Evolutionary conservation across 495 filamentous ascomycete species (phyloP).

Genomic region (Tuber aestivum): DNA sequence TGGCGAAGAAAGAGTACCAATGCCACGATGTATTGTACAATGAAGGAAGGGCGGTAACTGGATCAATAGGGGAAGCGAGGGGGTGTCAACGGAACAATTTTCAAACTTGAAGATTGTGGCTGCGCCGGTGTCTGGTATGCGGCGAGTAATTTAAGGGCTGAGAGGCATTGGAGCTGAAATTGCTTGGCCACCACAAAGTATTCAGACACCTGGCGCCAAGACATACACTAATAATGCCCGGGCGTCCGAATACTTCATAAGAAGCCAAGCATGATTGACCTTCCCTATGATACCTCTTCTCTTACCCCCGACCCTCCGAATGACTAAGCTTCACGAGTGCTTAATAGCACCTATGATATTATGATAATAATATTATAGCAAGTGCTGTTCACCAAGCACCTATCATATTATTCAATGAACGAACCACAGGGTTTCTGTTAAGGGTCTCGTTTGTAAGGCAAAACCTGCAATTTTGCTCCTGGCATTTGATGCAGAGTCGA

Average conservation of each 20-base stretch:
- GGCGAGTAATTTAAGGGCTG: constrained; percentile 1
- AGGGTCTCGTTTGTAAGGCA: too few species aligned
- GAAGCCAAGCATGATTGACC: too few species aligned
- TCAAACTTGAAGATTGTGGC: constrained; percentile 2
- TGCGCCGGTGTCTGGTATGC: neutral
- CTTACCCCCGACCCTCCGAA: neutral
- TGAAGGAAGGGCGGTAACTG: neutral
- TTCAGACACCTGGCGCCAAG: too few species aligned
- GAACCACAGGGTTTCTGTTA: neutral
- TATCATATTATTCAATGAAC: neutral
- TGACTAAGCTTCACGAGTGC: neutral
- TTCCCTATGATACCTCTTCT: too few species aligned
- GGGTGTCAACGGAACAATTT: neutral
- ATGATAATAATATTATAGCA: too few species aligned
- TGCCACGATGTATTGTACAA: neutral
- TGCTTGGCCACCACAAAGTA: too few species aligned
- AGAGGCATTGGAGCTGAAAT: neutral
- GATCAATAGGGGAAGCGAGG: neutral
- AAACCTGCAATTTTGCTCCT: neutral
- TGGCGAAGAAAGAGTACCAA: neutral
- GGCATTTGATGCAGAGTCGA: neutral
- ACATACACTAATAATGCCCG: too few species aligned
- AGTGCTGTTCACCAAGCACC: neutral
- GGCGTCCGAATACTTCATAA: too few species aligned
- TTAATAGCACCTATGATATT: neutral